Base-by-base conservation (phyloP, 306 rosid species). In the Pyrus betulifolia region DNA sequence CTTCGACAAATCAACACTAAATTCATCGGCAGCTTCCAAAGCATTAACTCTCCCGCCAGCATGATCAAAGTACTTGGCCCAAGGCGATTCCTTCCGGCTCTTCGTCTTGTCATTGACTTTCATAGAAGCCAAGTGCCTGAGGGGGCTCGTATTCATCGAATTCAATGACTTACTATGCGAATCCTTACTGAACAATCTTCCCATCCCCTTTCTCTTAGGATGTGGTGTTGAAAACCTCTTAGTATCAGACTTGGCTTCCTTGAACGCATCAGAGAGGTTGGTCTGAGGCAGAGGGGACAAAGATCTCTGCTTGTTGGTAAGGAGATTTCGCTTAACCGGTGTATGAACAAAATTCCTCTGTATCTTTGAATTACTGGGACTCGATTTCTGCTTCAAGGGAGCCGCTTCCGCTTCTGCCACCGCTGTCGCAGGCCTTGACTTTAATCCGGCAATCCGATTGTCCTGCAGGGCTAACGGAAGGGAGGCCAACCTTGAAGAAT, bases 201-300 rank as follows among this genome's bases (percentile, higher is more conserved):
- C 87, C 93, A 70, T 79, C 27, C 80, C 89, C 61, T 78, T 83
- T 80, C 90, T 76, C 58, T 83, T 68, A 27, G 97, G 93, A 51
- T 73, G 68, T 0, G 99, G 99, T 4, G 97, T 89, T 27, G 89
- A 88, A 74, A 87, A 96, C 78, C 99, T 82, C 94, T 87, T 87
- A 13, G 70, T 80, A 0, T 87, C 90, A n/a, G 88, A 82, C 69
- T 77, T 78, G 6, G 97, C 98, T 87, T 96, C 98, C 74, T 76
- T 83, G 62, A 96, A 92, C 57, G 75, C 67, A 18, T 91, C 94
- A 8, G 91, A 82, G 68, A 96, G 68, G 21, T 2, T 11, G 46
- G 80, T 86, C 60, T 73, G 58, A 3, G 93, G 94, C n/a, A 73
- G 69, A 33, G 99, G 99, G 19, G 99, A 96, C 79, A 84, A 66